A percentile compares a stretch with the other conserved stretches of the same genome.
These are phyloP conservation scores for Tolypocladium guangdongense DNA, from an alignment of 2,329 filamentous ascomycete genomes.

Conservation along the genomic window DNA sequence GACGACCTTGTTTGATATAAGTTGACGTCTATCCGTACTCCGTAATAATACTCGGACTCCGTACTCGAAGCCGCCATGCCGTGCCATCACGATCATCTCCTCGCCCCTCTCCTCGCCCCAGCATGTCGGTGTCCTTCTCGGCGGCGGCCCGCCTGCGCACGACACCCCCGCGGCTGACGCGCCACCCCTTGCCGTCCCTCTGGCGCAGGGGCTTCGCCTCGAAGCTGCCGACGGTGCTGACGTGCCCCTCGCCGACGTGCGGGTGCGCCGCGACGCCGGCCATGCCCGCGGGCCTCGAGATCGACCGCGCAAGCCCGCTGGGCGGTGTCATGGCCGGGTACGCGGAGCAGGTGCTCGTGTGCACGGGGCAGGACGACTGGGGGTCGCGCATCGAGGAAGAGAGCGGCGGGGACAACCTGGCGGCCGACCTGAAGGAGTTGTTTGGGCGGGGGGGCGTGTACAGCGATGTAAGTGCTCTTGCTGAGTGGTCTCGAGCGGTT, in stretches of 20 bases:
- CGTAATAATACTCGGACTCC: too few species aligned
- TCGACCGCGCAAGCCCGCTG: slow-evolving; percentile 60
- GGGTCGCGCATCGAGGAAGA: slow-evolving; percentile 76
- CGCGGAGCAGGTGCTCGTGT: slow-evolving; percentile 72
- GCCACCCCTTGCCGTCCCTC: slow-evolving; percentile 4
- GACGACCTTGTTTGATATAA: neutral
- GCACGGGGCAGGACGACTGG: slow-evolving; percentile 75
- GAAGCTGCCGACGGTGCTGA: slow-evolving; percentile 32
- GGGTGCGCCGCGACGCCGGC: slow-evolving; percentile 55
- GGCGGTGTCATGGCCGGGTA: slow-evolving; percentile 71
- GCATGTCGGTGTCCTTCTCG: neutral
- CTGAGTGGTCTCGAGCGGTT: neutral
- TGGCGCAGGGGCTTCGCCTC: neutral
- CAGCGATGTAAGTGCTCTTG: slow-evolving; percentile 48
- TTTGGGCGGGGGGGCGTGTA: slow-evolving; percentile 55
- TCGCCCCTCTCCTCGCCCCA: neutral
- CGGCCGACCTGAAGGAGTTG: slow-evolving; percentile 60
- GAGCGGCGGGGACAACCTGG: slow-evolving; percentile 52
- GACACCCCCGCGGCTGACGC: neutral
- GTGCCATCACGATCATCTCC: neutral
- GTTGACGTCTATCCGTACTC: neutral
- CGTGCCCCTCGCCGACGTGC: slow-evolving; percentile 69
- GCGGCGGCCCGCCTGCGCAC: neutral
- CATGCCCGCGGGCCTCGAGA: slow-evolving; percentile 57
- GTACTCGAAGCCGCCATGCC: neutral